phyloP scores from a whole-genome alignment of 176 grass and related monocot genomes.

The Rhynchospora tenuis region DNA sequence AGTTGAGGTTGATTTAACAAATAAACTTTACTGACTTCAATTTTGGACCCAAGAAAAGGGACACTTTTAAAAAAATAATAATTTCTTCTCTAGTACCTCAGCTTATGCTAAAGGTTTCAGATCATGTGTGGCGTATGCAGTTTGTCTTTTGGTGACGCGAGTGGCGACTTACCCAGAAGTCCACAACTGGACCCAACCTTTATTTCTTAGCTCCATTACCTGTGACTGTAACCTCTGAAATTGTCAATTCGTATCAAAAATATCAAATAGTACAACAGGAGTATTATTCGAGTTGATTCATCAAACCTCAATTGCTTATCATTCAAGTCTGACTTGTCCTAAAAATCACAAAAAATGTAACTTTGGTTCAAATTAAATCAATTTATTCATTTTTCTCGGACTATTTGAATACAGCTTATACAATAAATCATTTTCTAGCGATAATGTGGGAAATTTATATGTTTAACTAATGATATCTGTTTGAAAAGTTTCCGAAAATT shows the following conservation, averaged over 20 bases:
- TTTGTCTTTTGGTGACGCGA: neutral
- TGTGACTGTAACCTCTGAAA: too few relatives aligned
- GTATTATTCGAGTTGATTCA: too few relatives aligned
- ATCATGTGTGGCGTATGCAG: neutral
- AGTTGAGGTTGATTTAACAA: neutral
- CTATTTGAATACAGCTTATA: too few relatives aligned
- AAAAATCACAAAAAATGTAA: too few relatives aligned
- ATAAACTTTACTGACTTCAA: neutral
- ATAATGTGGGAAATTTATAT: neutral
- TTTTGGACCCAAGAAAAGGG: neutral
- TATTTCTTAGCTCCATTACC: neutral
- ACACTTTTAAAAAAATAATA: neutral
- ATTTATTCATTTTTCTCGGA: neutral
- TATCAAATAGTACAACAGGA: too few relatives aligned
- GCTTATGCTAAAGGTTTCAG: neutral
- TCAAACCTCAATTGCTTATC: too few relatives aligned
- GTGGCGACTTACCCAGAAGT: neutral
- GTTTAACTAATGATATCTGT: neutral
- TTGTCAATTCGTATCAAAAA: too few relatives aligned
- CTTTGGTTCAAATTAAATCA: neutral
- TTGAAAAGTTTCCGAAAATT: too few relatives aligned
- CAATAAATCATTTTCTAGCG: neutral
- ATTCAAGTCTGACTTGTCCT: too few relatives aligned
- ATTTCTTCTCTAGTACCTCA: neutral
- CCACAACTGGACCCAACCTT: neutral